Evolutionary conservation across 371 early-diverging fungal species (phyloP), one percentile per base, ranked within the genome.

Genomic region (Lichtheimia ramosa): DNA sequence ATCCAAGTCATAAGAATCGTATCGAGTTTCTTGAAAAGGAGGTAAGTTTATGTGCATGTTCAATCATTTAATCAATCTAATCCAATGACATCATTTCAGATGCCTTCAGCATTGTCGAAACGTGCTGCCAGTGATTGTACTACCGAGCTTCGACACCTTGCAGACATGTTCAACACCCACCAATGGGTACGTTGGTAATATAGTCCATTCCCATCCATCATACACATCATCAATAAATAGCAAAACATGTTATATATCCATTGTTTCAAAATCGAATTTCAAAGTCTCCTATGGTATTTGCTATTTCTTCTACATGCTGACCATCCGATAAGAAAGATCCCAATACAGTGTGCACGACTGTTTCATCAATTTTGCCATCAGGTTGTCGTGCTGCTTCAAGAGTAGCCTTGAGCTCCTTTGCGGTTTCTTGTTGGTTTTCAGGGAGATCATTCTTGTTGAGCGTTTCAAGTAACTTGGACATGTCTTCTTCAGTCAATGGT

Each of bases 1-100:
- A 96, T 74, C 98, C 98, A 0, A 85, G 85, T 28, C 81, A 88
- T 53, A 83, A 81, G 51, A 82, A 83, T 3, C 77, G 97, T 6
- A 85, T 93, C n/a, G 65, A 75, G 6, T 83, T 83, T 51, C 79
- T 97, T 6, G 69, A 79, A 39, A 71, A 85, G 49, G 62, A 77
- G 75, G 80, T 34, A 8, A 1, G 20, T 13, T 24, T 27, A 48
- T 2, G 13, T 48, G n/a, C 16, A 42, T 4, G 18, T 57, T 18
- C 16, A 1, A 1, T 8, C 7, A 5, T 27, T 27, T 27, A 27
- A 34, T 34, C 34, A 34, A 34, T 6, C 3, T 5, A 3, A 5
- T 28, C 7, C 1, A 20, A 51, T 51, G 12, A 52, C 42, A 34
- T 16, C 23, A 34, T 51, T 5, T 51, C 27, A 77, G 79, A 59